Evolutionary conservation across 768 basidiomycete genomes (phyloP), one percentile per base, ranked within the genome.

Genomic region (Auricularia sp.): DNA sequence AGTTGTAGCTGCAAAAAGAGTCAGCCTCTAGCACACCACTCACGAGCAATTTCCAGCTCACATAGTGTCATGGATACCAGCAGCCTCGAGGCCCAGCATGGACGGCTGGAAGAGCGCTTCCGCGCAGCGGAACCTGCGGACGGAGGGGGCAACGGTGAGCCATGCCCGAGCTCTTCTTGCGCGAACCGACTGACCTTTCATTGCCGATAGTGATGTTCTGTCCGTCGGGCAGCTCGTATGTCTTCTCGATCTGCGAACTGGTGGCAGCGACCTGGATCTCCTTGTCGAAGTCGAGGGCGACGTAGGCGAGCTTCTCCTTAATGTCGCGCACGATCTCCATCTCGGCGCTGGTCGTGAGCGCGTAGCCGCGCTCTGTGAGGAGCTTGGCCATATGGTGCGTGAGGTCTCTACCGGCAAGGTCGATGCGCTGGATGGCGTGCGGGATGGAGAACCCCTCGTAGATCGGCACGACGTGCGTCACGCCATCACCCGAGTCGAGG

Each of bases 271-370:
- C 79, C 73, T 81, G 78, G 72, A 81, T 75, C 74, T 82, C 81
- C 74, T 82, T 79, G 70, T 82, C 81, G 70, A 81, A 82, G 73
- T 82, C 80, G 66, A 81, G 76, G 59, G 81, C 81, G 69, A 82
- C 81, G 74, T 82, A 82, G 75, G 80, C 81, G 65, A 82, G 79
- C 76, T 80, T 81, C 77, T 82, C 81, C 75, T 82, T 82, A 76
- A 82, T 81, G 73, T 82, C 80, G 51, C 81, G 74, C 64, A 82
- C 81, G 65, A 82, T 80, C 75, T 80, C 79, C 51, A 72, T 68
- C 72, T 79, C 78, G 64, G 77, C 81, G 21, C 79, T 79, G 69
- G 80, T 82, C 69, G 79, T 80, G 77, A 82, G 81, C 42, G 77
- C 73, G 77, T 82, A 70, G 1, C 61, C 44, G 36, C 62, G 42